Evolutionary conservation across 495 filamentous ascomycete species (phyloP), one percentile per base, ranked within the genome.

Genomic region (Podospora appendiculata): DNA sequence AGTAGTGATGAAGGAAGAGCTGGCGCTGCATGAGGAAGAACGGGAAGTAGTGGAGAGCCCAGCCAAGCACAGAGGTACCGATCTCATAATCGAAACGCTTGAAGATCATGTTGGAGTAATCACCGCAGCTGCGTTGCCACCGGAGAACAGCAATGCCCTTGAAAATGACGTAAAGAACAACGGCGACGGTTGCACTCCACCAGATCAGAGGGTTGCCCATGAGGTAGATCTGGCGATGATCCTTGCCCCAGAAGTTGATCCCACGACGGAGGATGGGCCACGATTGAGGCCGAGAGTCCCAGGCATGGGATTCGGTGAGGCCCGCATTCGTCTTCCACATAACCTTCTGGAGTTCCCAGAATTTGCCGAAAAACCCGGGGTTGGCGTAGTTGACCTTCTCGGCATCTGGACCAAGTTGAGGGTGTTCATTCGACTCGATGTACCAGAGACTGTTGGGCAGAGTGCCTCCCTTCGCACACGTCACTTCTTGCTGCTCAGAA

Each of bases 261-360:
- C 93, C 93, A 55, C 93, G 90, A 55, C 83, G 83, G 49, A 98
- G 80, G 49, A 95, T 81, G 14, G 93, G 93, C 93, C 93, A 98
- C 16, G 89, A 91, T 13, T 84, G 82, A 11, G 93, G 93, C 34
- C 93, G 86, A 44, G 93, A 97, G 67, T 98, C 93, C 93, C 93
- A 98, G 46, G 90, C 88, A 63, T 98, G 93, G 39, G 90, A 95
- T 64, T 97, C 93, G 32, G 94, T 88, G 50, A 98, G 81, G 32
- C 93, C 94, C 34, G 93, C 93, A 63, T 98, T 98, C 12, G 94
- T 97, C 54, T 80, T 88, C 93, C 93, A 98, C 93, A 98, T 98
- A 39, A 98, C 94, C 69, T 89, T 90, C 67, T 98, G 91, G n/a
- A 98, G 76, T 71, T 98, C 93, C 88, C 89, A 96, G 74, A 98